Evolutionary conservation across 1,139 yeast species (phyloP).

Genomic region (Taphrina confusa): DNA sequence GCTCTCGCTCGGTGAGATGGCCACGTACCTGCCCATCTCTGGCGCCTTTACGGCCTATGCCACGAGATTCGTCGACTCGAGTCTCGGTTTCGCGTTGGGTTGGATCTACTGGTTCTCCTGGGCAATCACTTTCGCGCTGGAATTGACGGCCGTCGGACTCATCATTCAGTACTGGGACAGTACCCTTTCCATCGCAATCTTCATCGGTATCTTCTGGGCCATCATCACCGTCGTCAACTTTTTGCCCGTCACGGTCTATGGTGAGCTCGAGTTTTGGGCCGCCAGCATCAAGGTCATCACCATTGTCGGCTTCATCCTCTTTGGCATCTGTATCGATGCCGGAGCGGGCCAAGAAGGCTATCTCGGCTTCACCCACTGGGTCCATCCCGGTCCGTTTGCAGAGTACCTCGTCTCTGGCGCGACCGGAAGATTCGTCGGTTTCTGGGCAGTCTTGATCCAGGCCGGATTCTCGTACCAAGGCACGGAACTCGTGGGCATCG

Average conservation of each 20-base stretch:
- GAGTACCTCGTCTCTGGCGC: constrained; percentile 51
- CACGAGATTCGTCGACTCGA: constrained; percentile 27
- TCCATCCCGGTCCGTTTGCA: constrained; percentile 80
- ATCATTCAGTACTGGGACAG: constrained; percentile 72
- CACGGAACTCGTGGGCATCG: constrained; percentile 81
- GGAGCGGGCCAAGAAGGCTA: constrained; percentile 68
- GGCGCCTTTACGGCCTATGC: constrained; percentile 61
- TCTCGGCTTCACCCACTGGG: constrained; percentile 64
- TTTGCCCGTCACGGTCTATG: constrained; percentile 64
- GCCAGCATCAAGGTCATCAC: constrained; percentile 69
- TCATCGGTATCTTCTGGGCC: constrained; percentile 73
- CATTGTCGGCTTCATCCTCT: constrained; percentile 68
- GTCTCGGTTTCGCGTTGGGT: constrained; percentile 76
- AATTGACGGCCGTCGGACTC: constrained; percentile 76
- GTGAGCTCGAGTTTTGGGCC: constrained; percentile 69
- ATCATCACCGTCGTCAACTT: constrained; percentile 56
- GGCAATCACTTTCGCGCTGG: constrained; percentile 83
- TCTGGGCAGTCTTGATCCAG: constrained; percentile 67
- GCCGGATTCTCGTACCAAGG: constrained; percentile 67
- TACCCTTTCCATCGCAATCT: constrained; percentile 58
- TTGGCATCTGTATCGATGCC: constrained; percentile 68
- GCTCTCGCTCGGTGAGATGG: constrained; percentile 82
- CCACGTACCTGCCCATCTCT: constrained; percentile 75
- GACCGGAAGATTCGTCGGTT: constrained; percentile 58
- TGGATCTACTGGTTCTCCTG: constrained; percentile 86